Percentiles rank a stretch among this genome's conserved stretches.
Conservation (phyloP, 2,329 filamentous ascomycete genomes). For the Phialophora macrospora region DNA sequence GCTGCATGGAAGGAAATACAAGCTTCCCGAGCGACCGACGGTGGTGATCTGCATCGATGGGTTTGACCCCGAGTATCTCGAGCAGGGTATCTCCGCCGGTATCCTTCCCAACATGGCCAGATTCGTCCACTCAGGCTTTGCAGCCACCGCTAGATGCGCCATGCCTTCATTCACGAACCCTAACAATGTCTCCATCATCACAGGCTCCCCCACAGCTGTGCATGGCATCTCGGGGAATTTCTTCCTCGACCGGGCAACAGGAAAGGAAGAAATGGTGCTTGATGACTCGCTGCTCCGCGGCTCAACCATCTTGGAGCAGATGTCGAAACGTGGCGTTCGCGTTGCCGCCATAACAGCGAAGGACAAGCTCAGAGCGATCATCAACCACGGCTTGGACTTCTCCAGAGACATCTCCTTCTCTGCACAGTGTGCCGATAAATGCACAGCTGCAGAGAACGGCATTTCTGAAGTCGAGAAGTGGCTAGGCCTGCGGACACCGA, state of each 20-base stretch:
- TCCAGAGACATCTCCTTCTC: slow-evolving; percentile 49
- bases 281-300: slow-evolving; percentile 51
- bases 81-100: slow-evolving; percentile 44
- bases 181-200: slow-evolving; percentile 55
- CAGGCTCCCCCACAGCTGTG: slow-evolving; percentile 47
- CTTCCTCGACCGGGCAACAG: slow-evolving; percentile 49
- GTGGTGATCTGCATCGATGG: slow-evolving; percentile 53
- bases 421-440: slow-evolving; percentile 43
- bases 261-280: slow-evolving; percentile 49
- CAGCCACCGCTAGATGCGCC: slow-evolving; percentile 46
- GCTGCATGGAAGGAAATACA: slow-evolving; percentile 44
- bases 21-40: slow-evolving; percentile 45
- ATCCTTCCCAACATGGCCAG: slow-evolving; percentile 45
- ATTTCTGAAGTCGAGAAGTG: slow-evolving; percentile 46
- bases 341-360: slow-evolving; percentile 54
- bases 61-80: slow-evolving; percentile 52
- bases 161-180: slow-evolving; percentile 56
- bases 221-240: slow-evolving; percentile 54
- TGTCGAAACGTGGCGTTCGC: slow-evolving; percentile 48
- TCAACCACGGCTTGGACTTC: slow-evolving; percentile 45
- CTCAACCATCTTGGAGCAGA: slow-evolving; percentile 50
- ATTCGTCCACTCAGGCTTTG: slow-evolving; percentile 47
- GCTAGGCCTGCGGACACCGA: slow-evolving; percentile 46
- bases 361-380: slow-evolving; percentile 52
- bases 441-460: slow-evolving; percentile 45